Base-by-base conservation (phyloP, 2,329 filamentous ascomycete genomes). In the Biscogniauxia marginata region DNA sequence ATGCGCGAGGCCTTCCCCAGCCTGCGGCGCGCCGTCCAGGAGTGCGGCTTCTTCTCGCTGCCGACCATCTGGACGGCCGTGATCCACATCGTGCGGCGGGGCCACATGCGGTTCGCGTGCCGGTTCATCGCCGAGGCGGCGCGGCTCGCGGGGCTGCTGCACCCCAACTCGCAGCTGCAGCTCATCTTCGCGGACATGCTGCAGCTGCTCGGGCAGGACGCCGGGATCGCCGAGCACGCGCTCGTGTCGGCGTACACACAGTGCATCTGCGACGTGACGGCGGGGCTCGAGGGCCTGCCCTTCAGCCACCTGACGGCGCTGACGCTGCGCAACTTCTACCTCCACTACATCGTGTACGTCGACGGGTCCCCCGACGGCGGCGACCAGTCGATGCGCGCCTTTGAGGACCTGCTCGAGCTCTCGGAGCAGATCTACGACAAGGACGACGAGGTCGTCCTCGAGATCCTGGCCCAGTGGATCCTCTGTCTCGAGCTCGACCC, bases 381-480 rank as follows among this genome's bases (percentile, higher is more conserved):
- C 21, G 49, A 19, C 25, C 30, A 25, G 30, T 43, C 49, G 34
- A n/a, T 21, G 25, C n/a, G 30, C 30, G 49, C 49, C 7, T 25
- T 51, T 6, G 49, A 51, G 34, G 49, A 50, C 20, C 49, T 50
- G 19, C 9, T 23, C n/a, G 49, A 46, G 50, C 50, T 46, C 13
- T 21, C 50, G 21, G 50, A 52, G 50, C 50, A 52, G 50, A 25
- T 46, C 50, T 52, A 46, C 43, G 50, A 46, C 25, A n/a, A 19
- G 9, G 49, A 50, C 49, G 49, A 50, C 49, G 49, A 46, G 50
- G 39, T 25, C 18, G 43, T 52, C 2, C 43, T 52, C 16, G 50
- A 46, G 50, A 46, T 52, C 22, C 21, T 52, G 50, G 50, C 39
- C 3, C 39, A 46, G 2, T 44, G 49, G 49, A 30, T 51, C 30